Evolutionary conservation across 148 eudicot species (phyloP).

Genomic region (Spergularia marina): DNA sequence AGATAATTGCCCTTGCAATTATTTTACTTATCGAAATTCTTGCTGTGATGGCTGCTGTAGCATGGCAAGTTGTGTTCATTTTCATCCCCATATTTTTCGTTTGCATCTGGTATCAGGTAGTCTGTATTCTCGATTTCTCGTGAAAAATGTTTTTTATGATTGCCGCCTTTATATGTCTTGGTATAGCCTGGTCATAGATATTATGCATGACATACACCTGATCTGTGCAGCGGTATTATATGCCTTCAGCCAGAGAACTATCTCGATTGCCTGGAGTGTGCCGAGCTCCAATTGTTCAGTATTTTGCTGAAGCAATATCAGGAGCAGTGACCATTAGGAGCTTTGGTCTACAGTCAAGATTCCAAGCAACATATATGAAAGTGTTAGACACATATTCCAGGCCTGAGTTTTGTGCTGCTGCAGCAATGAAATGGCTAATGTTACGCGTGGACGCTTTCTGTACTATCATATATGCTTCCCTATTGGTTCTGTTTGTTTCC

Average conservation of each 20-base stretch:
- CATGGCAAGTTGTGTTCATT: conserved; percentile 19
- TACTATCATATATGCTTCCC: not conserved
- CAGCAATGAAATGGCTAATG: not conserved
- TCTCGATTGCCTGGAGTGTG: not conserved
- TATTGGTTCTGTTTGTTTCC: not conserved
- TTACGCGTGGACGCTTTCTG: conserved; percentile 1
- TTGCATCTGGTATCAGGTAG: conserved; percentile 24
- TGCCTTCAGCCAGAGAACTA: conserved; percentile 7
- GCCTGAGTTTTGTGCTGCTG: conserved; percentile 2
- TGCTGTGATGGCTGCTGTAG: conserved; percentile 12
- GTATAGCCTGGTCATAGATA: no score
- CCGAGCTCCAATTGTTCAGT: conserved; percentile 9
- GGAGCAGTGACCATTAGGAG: conserved; percentile 9
- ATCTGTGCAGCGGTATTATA: conserved; percentile 1
- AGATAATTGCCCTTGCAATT: not conserved
- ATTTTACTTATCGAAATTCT: conserved; percentile 12
- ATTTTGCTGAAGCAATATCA: conserved; percentile 2
- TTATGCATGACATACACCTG: no score
- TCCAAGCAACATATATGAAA: conserved; percentile 4
- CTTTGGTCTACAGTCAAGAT: not conserved
- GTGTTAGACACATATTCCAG: conserved; percentile 2
- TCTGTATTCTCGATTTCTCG: no score
- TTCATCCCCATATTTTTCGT: conserved; percentile 19
- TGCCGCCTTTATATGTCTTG: no score
- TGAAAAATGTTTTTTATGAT: no score